These are phyloP conservation scores for Linderniella brevidens DNA, from an alignment of 257 asterid genomes.

Conservation along the genomic window DNA sequence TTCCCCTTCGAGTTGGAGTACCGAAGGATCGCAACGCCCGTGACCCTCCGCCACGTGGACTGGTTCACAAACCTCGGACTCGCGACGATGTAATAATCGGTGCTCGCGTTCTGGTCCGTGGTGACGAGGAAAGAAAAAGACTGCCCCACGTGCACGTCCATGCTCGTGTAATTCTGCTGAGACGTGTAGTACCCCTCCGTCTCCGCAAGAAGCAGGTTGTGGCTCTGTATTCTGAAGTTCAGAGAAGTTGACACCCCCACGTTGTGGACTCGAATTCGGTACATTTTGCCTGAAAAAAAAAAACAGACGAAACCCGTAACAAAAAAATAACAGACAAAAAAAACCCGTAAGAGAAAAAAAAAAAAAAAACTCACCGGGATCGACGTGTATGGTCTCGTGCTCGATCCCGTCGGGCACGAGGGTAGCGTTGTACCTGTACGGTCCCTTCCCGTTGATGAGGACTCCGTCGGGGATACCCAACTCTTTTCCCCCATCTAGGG, in stretches of 20 bases:
- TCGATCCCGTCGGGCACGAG: conserved; percentile 79
- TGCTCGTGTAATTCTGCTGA: conserved; percentile 62
- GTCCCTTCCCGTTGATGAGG: conserved; percentile 93
- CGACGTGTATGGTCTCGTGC: conserved; percentile 62
- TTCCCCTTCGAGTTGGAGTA: conserved; percentile 69
- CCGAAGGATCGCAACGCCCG: conserved; percentile 79
- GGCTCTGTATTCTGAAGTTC: conserved; percentile 80
- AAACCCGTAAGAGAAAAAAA: too few species aligned
- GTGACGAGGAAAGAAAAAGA: conserved; percentile 64
- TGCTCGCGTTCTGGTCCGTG: conserved; percentile 96
- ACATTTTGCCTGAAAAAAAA: conserved; percentile 52
- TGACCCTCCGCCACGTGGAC: conserved; percentile 74
- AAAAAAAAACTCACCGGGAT: conserved; percentile 46
- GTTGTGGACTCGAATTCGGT: conserved; percentile 77
- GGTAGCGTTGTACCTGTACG: conserved; percentile 62
- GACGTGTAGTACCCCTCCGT: conserved; percentile 83
- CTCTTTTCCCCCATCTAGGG: conserved; percentile 50
- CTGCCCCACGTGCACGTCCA: conserved; percentile 92
- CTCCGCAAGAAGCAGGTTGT: conserved; percentile 75
- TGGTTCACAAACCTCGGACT: conserved; percentile 86
- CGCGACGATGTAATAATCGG: conserved; percentile 85
- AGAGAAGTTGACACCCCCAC: conserved; percentile 76
- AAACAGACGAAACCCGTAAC: too few species aligned
- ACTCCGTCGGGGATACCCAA: conserved; percentile 96
- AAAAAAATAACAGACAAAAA: background rate